Conservation (phyloP, 345 rosid species). For the Cardamine occulta region DNA sequence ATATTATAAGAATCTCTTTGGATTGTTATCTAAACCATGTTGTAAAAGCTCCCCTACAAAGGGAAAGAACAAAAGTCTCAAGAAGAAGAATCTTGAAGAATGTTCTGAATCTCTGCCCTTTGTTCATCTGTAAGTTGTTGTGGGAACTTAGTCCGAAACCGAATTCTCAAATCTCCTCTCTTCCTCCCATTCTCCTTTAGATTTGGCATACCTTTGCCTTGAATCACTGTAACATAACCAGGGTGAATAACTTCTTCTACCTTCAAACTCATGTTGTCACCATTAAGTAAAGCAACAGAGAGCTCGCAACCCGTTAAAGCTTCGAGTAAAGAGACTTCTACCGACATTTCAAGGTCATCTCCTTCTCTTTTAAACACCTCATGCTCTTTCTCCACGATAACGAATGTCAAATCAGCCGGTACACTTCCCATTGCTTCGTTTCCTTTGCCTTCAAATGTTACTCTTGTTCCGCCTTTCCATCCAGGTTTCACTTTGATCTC, state of each 20-base stretch:
- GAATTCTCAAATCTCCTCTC: conserved; percentile 64
- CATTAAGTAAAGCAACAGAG: conserved; percentile 62
- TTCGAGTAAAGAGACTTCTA: conserved; percentile 62
- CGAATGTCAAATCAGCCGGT: conserved; percentile 71
- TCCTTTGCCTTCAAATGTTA: conserved; percentile 86
- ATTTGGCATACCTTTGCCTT: conserved; percentile 75
- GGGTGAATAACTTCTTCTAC: conserved; percentile 61
- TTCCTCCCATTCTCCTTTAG: conserved; percentile 50
- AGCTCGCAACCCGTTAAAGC: conserved; percentile 69
- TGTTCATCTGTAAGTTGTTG: conserved; percentile 54
- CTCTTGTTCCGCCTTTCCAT: conserved; percentile 80
- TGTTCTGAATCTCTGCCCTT: conserved; percentile 47
- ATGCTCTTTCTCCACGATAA: conserved; percentile 66
- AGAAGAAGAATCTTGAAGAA: conserved; percentile 54
- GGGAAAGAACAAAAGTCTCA: conserved; percentile 17
- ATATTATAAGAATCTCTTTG: conserved; percentile 12
- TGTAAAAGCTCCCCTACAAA: conserved; percentile 18
- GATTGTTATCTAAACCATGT: conserved; percentile 25
- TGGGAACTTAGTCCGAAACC: conserved; percentile 60
- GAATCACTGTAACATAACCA: conserved; percentile 53
- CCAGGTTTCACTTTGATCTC: conserved; percentile 82
- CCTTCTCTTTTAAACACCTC: conserved; percentile 61
- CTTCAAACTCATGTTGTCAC: conserved; percentile 46
- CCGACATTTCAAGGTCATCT: conserved; percentile 61
- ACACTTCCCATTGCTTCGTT: conserved; percentile 61